Base-by-base conservation (phyloP, 305 asterid species). In the Fraxinus xanthoxyloides region DNA sequence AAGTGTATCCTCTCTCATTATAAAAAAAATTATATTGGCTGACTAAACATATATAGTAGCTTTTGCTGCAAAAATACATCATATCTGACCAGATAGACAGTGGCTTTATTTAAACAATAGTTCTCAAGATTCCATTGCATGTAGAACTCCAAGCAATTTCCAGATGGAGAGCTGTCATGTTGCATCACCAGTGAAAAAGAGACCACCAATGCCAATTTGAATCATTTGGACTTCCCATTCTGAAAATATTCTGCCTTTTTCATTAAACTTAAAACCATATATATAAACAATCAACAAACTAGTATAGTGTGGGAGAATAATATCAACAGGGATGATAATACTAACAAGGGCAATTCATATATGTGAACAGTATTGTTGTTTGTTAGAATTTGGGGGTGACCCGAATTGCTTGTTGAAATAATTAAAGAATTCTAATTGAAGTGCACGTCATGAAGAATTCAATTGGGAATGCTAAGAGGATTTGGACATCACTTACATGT, bases 181-280 rank as follows among this genome's bases (percentile, higher is more conserved):
- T 19, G 85, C 32, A 30, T 2, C 32, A 30, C 32, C 95, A 0
- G 87, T 87, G 72, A 36, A 92, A 93, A 91, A 90, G 3, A 87
- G 85, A n/a, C 43, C 43, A 36, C 43, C 43, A 36, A 36, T 7
- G 43, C 43, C 43, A 36, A 36, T 36, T 36, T 36, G 43, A 36
- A 36, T 36, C 43, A 36, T 12, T 36, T 36, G 2, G 43, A 36
- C 43, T 36, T 36, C 12, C 10, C 0, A 2, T 36, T 36, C 9
- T 1, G 43, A 36, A 36, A 36, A 36, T 36, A 36, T 36, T 36
- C 43, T 36, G 2, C 43, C 43, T 8, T 8, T 36, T 36, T 7
- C 43, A 6, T 36, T 36, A 36, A 36, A 36, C 43, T 12, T 36
- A 36, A 10, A 78, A 51, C 34, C 48, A 75, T 26, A 13, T 3